A percentile compares a stretch with the other conserved stretches of the same genome.
Conservation (phyloP, 1,284 basidiomycete species). For the Ustilago trichophora region DNA sequence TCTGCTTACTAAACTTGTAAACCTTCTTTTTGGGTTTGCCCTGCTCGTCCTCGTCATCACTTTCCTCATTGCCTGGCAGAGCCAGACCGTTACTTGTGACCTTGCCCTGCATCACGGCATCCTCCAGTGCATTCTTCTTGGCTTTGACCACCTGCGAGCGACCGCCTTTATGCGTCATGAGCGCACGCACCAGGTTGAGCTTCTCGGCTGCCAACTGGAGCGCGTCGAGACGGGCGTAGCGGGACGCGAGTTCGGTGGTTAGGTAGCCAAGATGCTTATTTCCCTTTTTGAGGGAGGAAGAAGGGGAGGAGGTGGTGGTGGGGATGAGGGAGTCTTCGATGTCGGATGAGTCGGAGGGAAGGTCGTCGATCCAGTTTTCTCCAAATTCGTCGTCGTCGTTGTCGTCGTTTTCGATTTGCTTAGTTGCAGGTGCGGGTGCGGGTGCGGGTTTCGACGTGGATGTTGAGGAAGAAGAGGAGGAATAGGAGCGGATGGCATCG, state of each 20-base stretch:
- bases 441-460: too few species aligned
- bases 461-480: background rate
- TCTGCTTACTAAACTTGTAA: slow-evolving; percentile 56
- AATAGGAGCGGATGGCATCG: slow-evolving; percentile 37
- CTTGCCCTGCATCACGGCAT: slow-evolving; percentile 47
- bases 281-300: slow-evolving; percentile 32
- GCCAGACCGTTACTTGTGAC: slow-evolving; percentile 49
- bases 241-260: slow-evolving; percentile 47
- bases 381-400: slow-evolving; percentile 2
- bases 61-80: slow-evolving; percentile 32
- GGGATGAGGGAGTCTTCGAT: slow-evolving; percentile 16
- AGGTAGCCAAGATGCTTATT: slow-evolving; percentile 54
- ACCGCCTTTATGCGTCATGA: slow-evolving; percentile 56
- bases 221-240: slow-evolving; percentile 53
- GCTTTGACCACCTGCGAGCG: slow-evolving; percentile 24
- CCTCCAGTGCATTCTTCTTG: slow-evolving; percentile 22
- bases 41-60: slow-evolving; percentile 30
- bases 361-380: slow-evolving; percentile 29
- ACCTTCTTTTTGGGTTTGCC: slow-evolving; percentile 16
- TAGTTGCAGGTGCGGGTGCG: too few species aligned
- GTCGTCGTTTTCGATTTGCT: too few species aligned
- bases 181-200: slow-evolving; percentile 51
- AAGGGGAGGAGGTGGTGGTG: background rate
- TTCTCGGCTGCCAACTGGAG: slow-evolving; percentile 52
- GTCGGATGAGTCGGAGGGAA: slow-evolving; percentile 23